Evolutionary conservation across 768 basidiomycete species (phyloP).

Genomic region (Austroboletus eburneus): DNA sequence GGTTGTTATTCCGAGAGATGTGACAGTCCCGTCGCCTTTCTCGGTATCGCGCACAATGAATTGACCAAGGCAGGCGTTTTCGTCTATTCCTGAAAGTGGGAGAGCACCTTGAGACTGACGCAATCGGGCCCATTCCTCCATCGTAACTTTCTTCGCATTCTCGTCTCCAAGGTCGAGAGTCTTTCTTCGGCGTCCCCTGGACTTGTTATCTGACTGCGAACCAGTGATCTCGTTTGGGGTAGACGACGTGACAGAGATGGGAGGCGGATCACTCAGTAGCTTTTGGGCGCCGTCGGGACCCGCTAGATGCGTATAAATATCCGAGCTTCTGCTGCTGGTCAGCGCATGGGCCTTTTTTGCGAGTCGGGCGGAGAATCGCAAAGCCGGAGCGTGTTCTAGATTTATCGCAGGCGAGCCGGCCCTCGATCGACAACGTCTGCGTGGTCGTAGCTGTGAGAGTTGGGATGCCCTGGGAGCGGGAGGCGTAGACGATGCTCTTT

Average conservation of each 20-base stretch:
- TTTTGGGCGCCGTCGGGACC: constrained; percentile 12
- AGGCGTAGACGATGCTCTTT: constrained; percentile 19
- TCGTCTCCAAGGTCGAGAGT: constrained; percentile 17
- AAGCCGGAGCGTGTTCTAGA: constrained; percentile 1
- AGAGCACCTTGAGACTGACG: constrained; percentile 26
- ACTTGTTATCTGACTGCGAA: constrained; percentile 6
- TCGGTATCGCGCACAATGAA: not conserved
- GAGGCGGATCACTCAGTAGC: constrained; percentile 8
- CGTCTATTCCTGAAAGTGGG: constrained; percentile 10
- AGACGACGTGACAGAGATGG: constrained; percentile 2
- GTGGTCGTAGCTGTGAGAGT: constrained; percentile 5
- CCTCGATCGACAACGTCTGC: constrained; percentile 16
- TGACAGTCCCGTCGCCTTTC: not conserved
- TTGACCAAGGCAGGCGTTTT: not conserved
- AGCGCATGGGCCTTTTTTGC: constrained; percentile 17
- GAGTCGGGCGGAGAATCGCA: constrained; percentile 20
- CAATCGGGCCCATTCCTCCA: constrained; percentile 30
- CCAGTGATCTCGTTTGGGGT: not conserved
- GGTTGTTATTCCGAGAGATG: not conserved
- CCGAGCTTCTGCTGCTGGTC: constrained; percentile 12
- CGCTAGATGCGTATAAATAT: constrained; percentile 29
- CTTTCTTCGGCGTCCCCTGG: constrained; percentile 16
- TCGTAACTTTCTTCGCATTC: constrained; percentile 19
- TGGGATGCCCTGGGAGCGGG: constrained; percentile 10
- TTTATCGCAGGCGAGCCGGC: constrained; percentile 13